Evolutionary conservation across 176 grass and related monocot genomes (phyloP).

Genomic region (Eragrostis nindensis): DNA sequence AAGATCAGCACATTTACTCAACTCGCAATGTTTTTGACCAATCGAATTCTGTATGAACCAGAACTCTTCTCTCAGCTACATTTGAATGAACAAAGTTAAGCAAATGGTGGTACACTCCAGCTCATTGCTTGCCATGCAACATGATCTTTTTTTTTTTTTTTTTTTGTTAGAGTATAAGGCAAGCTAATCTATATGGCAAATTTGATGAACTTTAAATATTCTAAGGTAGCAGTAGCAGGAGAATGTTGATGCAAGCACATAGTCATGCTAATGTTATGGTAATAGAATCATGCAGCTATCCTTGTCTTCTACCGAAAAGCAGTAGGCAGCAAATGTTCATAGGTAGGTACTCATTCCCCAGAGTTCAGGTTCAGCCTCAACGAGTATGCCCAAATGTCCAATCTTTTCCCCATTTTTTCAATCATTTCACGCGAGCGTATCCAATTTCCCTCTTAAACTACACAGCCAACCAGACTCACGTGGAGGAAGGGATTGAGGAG

Average conservation of each 20-base stretch:
- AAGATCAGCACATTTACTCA: neutral
- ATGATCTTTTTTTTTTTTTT: neutral
- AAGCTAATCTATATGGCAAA: neutral
- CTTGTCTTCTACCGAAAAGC: neutral
- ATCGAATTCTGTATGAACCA: neutral
- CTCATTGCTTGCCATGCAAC: neutral
- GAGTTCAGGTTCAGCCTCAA: neutral
- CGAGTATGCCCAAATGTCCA: neutral
- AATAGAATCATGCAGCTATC: neutral
- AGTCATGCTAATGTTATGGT: neutral
- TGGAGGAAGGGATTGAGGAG: conserved; percentile 67
- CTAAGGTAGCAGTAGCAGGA: too few species aligned
- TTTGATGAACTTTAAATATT: neutral
- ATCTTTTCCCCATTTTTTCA: neutral
- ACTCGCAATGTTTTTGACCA: neutral
- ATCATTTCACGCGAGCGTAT: neutral
- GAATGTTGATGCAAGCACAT: neutral
- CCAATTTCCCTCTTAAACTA: neutral
- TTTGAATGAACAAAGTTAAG: neutral
- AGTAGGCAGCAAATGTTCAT: neutral
- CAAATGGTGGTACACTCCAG: neutral
- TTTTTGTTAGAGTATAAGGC: too few species aligned
- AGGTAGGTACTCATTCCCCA: neutral
- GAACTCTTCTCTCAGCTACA: neutral
- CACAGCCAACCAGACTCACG: conserved; percentile 38